These are phyloP conservation scores for Penicillium brasilianum DNA, from an alignment of 2,329 filamentous ascomycete genomes.

Conservation along the genomic window DNA sequence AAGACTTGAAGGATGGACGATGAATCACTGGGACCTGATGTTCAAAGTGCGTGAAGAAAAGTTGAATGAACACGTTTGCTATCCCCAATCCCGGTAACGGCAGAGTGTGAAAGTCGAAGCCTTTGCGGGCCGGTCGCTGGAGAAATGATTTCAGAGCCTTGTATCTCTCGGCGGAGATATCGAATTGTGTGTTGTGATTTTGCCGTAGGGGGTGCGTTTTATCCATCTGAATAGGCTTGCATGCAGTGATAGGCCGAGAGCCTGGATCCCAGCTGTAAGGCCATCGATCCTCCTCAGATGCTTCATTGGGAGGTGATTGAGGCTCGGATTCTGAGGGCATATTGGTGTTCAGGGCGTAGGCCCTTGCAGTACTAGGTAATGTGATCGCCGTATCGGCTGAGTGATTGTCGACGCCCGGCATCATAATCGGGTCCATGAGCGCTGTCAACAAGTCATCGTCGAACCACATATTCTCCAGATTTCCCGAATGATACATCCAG, in stretches of 20 bases:
- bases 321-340: background rate
- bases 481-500: slow-evolving; percentile 3
- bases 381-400: background rate
- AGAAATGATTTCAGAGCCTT: slow-evolving; percentile 1
- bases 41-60: slow-evolving; percentile 6
- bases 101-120: slow-evolving; percentile 5
- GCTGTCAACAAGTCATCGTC: slow-evolving; percentile 5
- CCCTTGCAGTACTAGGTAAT: no score
- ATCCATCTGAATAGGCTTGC: slow-evolving; percentile 1
- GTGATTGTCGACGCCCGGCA: background rate
- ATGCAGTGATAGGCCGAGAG: slow-evolving; percentile 5
- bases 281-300: slow-evolving; percentile 8
- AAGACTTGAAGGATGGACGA: background rate
- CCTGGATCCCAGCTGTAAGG: slow-evolving; percentile 10
- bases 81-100: background rate
- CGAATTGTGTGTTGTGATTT: background rate
- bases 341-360: background rate
- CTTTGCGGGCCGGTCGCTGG: background rate
- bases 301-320: slow-evolving; percentile 5
- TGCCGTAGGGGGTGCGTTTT: slow-evolving; percentile 1
- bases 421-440: slow-evolving; percentile 4
- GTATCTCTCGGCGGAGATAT: slow-evolving; percentile 2
- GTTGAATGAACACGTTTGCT: slow-evolving; percentile 4
- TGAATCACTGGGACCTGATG: slow-evolving; percentile 4
- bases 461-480: slow-evolving; percentile 8